A percentile compares a stretch with the other conserved stretches of the same genome.
phyloP scores from a whole-genome alignment of 225 moss, liverwort and hornwort species.

The Pseudisothecium myosuroides region DNA sequence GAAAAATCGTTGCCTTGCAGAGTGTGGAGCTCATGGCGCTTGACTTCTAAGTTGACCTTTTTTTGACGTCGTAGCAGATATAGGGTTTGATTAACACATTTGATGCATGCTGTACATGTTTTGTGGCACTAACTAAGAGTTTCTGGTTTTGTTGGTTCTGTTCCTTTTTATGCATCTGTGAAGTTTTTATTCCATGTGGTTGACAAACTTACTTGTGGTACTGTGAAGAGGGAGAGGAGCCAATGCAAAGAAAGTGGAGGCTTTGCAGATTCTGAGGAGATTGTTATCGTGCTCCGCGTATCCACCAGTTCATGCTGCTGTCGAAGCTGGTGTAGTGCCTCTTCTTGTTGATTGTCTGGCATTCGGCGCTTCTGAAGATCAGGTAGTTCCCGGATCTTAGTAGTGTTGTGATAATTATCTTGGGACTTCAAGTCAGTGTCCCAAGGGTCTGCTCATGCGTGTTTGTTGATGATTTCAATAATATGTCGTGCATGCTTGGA shows the following conservation, averaged over 20 bases:
- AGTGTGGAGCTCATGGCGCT: background rate
- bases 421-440: background rate
- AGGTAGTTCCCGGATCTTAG: constrained; percentile 32
- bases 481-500: background rate
- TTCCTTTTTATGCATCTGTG: background rate
- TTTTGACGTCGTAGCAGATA: background rate
- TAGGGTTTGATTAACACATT: background rate
- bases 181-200: background rate
- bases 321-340: constrained; percentile 81
- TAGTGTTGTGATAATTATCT: background rate
- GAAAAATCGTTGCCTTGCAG: background rate
- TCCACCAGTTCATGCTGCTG: constrained; percentile 81
- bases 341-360: constrained; percentile 70
- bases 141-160: background rate
- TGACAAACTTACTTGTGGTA: background rate
- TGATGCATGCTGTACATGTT: background rate
- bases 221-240: constrained; percentile 56
- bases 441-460: background rate
- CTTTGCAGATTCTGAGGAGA: constrained; percentile 61
- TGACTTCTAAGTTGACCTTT: background rate
- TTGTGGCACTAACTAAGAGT: background rate
- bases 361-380: constrained; percentile 83
- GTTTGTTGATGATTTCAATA: background rate
- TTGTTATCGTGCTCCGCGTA: constrained; percentile 64
- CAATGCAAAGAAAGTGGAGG: constrained; percentile 60